Evolutionary conservation across 2,329 filamentous ascomycete genomes (phyloP).

Genomic region (Clarireedia monteithiana): DNA sequence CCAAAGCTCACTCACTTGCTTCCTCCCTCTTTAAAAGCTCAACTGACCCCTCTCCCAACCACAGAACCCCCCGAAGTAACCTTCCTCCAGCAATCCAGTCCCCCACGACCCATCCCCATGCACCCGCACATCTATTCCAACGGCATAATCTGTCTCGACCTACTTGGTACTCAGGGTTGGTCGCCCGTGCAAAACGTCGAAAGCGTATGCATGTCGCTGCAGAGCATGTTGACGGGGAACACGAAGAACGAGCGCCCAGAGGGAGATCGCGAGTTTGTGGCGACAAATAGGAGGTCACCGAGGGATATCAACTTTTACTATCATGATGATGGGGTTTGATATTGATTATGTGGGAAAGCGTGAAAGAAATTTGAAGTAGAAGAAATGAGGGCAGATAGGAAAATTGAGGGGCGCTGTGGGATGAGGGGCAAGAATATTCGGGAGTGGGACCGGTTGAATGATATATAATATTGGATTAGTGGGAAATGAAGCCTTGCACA

Average conservation of each 20-base stretch:
- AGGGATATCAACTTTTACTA: slow-evolving; percentile 91
- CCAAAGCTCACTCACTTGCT: neutral
- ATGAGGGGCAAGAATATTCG: neutral
- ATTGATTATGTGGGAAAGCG: neutral
- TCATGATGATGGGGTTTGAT: slow-evolving; percentile 69
- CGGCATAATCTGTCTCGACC: slow-evolving; percentile 94
- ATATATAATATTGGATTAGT: neutral
- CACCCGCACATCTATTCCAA: slow-evolving; percentile 91
- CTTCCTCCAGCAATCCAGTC: slow-evolving; percentile 53
- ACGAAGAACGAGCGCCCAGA: slow-evolving; percentile 83
- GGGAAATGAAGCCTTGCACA: neutral
- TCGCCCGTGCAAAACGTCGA: slow-evolving; percentile 95
- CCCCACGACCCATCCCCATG: slow-evolving; percentile 69
- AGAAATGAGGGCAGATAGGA: neutral
- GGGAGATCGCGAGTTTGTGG: slow-evolving; percentile 84
- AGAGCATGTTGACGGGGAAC: slow-evolving; percentile 97
- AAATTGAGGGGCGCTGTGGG: neutral
- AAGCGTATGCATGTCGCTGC: slow-evolving; percentile 92
- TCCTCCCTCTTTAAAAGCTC: slow-evolving; percentile 49
- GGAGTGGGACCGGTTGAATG: neutral
- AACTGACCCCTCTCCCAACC: neutral
- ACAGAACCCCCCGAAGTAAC: slow-evolving; percentile 90
- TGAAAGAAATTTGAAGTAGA: neutral
- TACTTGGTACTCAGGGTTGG: slow-evolving; percentile 84
- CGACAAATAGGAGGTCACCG: slow-evolving; percentile 68